Evolutionary conservation across 1,139 yeast species (phyloP).

Genomic region (Candida buenavistaensis): DNA sequence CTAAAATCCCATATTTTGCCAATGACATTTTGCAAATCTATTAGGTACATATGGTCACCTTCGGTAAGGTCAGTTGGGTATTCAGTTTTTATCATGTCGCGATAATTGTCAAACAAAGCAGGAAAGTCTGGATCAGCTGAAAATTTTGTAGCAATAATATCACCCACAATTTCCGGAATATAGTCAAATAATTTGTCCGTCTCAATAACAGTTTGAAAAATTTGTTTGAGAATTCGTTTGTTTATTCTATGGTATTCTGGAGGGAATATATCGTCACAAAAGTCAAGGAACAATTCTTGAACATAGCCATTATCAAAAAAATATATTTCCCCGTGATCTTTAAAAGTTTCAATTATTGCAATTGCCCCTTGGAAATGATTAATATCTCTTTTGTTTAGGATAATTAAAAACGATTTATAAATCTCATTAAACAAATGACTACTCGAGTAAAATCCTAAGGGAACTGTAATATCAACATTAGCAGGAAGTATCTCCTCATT

Average conservation of each 20-base stretch:
- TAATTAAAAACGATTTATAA: slow-evolving; percentile 27
- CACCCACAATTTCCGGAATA: slow-evolving; percentile 12
- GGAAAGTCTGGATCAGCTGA: slow-evolving; percentile 6
- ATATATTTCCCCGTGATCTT: slow-evolving; percentile 22
- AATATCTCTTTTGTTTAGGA: no score
- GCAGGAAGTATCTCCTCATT: no score
- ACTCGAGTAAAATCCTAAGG: slow-evolving; percentile 16
- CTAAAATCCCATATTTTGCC: slow-evolving; percentile 3
- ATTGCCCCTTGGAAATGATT: slow-evolving; percentile 16
- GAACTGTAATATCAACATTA: no score
- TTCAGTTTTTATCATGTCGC: no score
- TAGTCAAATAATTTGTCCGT: background rate
- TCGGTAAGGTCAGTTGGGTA: slow-evolving; percentile 6
- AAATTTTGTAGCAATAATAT: slow-evolving; percentile 7
- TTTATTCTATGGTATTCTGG: slow-evolving; percentile 2
- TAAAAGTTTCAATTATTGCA: slow-evolving; percentile 27
- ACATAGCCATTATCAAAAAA: slow-evolving; percentile 21
- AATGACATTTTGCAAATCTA: background rate
- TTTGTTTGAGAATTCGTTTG: background rate
- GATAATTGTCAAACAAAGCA: slow-evolving; percentile 5
- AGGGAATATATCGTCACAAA: slow-evolving; percentile 3
- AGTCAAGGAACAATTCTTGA: background rate
- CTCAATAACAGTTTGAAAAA: background rate
- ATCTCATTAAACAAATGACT: slow-evolving; percentile 21
- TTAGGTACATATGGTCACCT: slow-evolving; percentile 5